A percentile compares a stretch with the other conserved stretches of the same genome.
Evolutionary conservation across 2,329 filamentous ascomycete species (phyloP).

Genomic region (Microdochium bolleyi): DNA sequence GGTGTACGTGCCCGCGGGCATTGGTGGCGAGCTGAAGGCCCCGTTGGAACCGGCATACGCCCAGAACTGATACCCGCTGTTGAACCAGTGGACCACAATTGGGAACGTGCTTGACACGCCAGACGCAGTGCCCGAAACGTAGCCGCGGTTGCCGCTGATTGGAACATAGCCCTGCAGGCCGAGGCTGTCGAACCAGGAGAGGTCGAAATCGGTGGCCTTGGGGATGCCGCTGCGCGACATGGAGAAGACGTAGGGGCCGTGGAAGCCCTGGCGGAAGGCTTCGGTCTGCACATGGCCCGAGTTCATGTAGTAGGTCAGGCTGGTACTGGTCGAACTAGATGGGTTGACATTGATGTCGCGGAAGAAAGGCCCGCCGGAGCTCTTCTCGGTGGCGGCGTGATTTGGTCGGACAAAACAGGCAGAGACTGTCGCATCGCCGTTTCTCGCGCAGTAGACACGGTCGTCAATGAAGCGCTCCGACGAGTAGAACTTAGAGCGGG

Average conservation of each 20-base stretch:
- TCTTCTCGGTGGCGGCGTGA: conserved; percentile 43
- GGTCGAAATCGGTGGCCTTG: conserved; percentile 32
- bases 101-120: conserved; percentile 38
- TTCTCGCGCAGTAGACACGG: conserved; percentile 40
- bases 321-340: conserved; percentile 37
- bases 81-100: conserved; percentile 50
- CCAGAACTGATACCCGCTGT: conserved; percentile 50
- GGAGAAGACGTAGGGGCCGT: conserved; percentile 49
- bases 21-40: conserved; percentile 45
- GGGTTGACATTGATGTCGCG: conserved; percentile 49
- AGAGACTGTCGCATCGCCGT: conserved; percentile 14
- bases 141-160: conserved; percentile 36
- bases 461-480: conserved; percentile 55
- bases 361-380: conserved; percentile 50
- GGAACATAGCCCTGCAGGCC: conserved; percentile 42
- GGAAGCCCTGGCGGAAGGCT: conserved; percentile 44
- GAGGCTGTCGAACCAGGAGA: conserved; percentile 46
- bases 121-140: conserved; percentile 43
- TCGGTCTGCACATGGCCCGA: conserved; percentile 49
- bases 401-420: conserved; percentile 22
- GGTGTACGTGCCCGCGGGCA: conserved; percentile 53
- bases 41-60: conserved; percentile 36
- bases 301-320: conserved; percentile 55
- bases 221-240: conserved; percentile 45
- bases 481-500: conserved; percentile 54